Conservation (phyloP, 768 basidiomycete species). For the Leccinum variicolor region DNA sequence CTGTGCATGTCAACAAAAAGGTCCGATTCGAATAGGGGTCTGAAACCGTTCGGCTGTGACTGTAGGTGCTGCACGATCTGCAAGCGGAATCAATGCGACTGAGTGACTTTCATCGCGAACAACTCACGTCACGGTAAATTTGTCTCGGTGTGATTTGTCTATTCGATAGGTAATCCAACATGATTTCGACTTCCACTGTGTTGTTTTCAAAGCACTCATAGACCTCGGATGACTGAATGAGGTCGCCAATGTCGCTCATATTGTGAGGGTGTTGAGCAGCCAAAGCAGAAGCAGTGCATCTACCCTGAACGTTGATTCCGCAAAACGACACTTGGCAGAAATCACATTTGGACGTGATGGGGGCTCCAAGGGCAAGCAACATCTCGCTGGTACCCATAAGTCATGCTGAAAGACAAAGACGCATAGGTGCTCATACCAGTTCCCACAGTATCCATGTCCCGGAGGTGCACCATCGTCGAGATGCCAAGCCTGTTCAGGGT, state of each 20-base stretch:
- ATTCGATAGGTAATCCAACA: constrained; percentile 74
- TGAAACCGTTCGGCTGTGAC: constrained; percentile 59
- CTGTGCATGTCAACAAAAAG: constrained; percentile 68
- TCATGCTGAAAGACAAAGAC: background rate
- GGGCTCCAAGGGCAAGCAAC: constrained; percentile 67
- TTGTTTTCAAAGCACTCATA: constrained; percentile 82
- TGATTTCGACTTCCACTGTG: constrained; percentile 75
- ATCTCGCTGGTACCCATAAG: constrained; percentile 52
- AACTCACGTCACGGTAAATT: constrained; percentile 73
- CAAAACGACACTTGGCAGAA: constrained; percentile 82
- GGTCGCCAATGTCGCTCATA: constrained; percentile 63
- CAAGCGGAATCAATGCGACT: constrained; percentile 4
- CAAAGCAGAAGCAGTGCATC: constrained; percentile 63
- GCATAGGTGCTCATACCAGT: constrained; percentile 52
- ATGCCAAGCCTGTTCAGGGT: constrained; percentile 73
- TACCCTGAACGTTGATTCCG: constrained; percentile 71
- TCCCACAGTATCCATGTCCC: constrained; percentile 78
- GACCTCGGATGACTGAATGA: constrained; percentile 70
- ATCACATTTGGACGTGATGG: constrained; percentile 79
- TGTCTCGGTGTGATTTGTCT: constrained; percentile 61
- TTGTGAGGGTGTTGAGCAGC: constrained; percentile 64
- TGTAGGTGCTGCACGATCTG: constrained; percentile 64
- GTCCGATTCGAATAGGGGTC: constrained; percentile 63
- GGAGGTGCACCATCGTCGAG: constrained; percentile 76
- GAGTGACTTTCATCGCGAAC: background rate